These are phyloP conservation scores for Asclepias syriaca DNA, from an alignment of 257 asterid species.

Conservation along the genomic window DNA sequence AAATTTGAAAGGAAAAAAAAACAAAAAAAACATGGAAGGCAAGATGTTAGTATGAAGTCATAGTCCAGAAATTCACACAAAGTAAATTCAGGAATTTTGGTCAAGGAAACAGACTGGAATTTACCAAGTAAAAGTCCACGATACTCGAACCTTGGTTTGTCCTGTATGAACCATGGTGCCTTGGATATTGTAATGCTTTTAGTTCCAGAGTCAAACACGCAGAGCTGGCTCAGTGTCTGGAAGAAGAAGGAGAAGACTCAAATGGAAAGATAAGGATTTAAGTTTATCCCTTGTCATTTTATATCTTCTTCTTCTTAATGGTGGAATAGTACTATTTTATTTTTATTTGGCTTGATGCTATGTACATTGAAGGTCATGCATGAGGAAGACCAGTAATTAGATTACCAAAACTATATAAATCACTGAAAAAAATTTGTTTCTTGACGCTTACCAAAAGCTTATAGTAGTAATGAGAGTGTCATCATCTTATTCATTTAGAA, in stretches of 20 bases:
- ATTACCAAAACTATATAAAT: not conserved
- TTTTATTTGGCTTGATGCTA: not conserved
- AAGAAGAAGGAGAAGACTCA: constrained; percentile 17
- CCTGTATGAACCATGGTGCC: constrained; percentile 91
- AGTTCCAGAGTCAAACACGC: constrained; percentile 64
- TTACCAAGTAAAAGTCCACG: constrained; percentile 85
- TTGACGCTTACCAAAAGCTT: not conserved
- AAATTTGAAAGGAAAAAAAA: no score
- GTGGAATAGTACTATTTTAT: not conserved
- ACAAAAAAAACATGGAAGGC: constrained; percentile 23
- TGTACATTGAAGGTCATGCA: not conserved
- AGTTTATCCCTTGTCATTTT: not conserved
- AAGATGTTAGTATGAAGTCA: constrained; percentile 13
- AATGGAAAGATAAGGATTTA: constrained; percentile 7
- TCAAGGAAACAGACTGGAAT: constrained; percentile 2
- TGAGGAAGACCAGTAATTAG: not conserved
- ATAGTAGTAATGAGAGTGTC: not conserved
- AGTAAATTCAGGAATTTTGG: not conserved
- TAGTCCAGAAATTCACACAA: constrained; percentile 2
- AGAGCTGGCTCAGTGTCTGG: constrained; percentile 88
- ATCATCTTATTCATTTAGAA: not conserved
- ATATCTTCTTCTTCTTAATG: not conserved
- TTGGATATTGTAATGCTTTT: constrained; percentile 58
- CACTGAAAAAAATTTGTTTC: not conserved
- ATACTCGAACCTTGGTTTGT: constrained; percentile 77